Evolutionary conservation across 257 asterid species (phyloP).

Genomic region (Solanum corneliomulleri): DNA sequence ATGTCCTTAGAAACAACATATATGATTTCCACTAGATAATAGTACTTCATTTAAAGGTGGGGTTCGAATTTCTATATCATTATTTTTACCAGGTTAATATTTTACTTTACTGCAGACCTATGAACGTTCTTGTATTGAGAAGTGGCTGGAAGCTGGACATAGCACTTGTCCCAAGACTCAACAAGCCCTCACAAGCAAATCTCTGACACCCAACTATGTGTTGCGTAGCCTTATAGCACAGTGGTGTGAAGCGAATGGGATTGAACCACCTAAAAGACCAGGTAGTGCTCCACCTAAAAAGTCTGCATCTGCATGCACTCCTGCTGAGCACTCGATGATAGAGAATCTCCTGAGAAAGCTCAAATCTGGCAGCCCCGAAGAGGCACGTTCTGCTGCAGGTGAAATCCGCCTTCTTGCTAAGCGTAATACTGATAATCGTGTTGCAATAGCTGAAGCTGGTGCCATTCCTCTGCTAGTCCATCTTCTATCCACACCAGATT

Average conservation of each 20-base stretch:
- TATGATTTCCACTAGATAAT: not conserved
- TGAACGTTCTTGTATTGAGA: conserved; percentile 8
- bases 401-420: conserved; percentile 5
- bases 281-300: not conserved
- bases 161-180: conserved; percentile 8
- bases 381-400: conserved; percentile 2
- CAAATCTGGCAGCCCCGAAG: conserved; percentile 1
- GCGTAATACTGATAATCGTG: not conserved
- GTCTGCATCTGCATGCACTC: not conserved
- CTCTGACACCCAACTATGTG: conserved; percentile 3
- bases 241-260: conserved; percentile 9
- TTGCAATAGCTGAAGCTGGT: conserved; percentile 3
- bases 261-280: conserved; percentile 1
- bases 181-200: conserved; percentile 3
- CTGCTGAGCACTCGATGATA: not conserved
- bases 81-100: not conserved
- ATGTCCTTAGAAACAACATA: not conserved
- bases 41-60: not conserved
- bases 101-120: conserved; percentile 2
- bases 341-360: not conserved
- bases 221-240: conserved; percentile 4
- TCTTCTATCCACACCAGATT: not conserved
- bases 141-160: conserved; percentile 7
- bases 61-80: not conserved
- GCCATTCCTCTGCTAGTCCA: conserved; percentile 4